Conservation (phyloP, 331 rosid genomes). For the Acacia pycnantha region DNA sequence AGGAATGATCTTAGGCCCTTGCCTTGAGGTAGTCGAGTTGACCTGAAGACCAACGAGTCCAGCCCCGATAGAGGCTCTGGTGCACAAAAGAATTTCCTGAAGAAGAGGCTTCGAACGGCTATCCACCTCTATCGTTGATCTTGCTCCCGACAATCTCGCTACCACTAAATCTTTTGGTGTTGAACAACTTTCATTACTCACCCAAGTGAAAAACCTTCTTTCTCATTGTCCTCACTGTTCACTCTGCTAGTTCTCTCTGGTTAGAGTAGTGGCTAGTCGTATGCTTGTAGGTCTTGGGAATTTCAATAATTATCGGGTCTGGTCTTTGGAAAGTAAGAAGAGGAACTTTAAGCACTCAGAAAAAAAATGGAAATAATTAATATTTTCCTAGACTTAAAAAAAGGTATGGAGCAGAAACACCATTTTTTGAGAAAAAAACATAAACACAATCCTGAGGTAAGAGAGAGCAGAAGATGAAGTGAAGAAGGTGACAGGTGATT, state of each 20-base stretch:
- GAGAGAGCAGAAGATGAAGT: no score
- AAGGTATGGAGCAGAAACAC: not conserved
- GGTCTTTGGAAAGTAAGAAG: not conserved
- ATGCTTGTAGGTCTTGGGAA: slow-evolving; percentile 21
- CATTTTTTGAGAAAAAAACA: no score
- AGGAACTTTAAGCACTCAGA: not conserved
- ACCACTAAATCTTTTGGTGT: slow-evolving; percentile 94
- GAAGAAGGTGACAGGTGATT: no score
- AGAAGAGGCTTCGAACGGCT: no score
- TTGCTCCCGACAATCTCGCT: slow-evolving; percentile 87
- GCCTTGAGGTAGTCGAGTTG: no score
- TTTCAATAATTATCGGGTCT: not conserved
- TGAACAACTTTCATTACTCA: slow-evolving; percentile 89
- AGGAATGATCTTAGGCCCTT: no score
- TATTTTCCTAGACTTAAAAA: no score
- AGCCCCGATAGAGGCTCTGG: no score
- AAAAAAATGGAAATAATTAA: not conserved
- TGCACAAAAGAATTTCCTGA: no score
- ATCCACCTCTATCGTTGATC: slow-evolving; percentile 87
- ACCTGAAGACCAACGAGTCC: no score
- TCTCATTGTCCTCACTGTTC: not conserved
- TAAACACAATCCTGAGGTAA: no score
- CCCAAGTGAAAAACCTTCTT: slow-evolving; percentile 56
- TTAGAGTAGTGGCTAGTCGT: slow-evolving; percentile 12
- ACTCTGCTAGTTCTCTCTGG: not conserved